These are phyloP conservation scores for Salix dunnii DNA, from an alignment of 345 rosid species.

Conservation along the genomic window DNA sequence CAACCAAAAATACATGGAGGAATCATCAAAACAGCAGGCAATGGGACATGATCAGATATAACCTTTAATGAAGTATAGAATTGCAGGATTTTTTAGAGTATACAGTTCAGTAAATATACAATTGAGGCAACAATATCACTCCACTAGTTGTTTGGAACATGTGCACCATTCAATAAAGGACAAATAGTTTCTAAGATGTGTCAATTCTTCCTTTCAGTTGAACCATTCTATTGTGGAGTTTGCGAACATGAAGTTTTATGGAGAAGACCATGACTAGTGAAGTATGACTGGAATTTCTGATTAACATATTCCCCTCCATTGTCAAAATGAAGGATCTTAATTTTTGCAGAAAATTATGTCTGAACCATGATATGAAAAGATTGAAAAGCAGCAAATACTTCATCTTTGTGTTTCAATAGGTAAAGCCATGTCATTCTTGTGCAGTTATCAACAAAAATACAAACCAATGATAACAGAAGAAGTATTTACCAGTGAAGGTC, in stretches of 20 bases:
- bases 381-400: not conserved
- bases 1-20: too few relatives aligned
- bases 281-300: not conserved
- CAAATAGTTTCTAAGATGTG: too few relatives aligned
- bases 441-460: constrained; percentile 5
- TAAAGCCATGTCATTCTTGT: constrained; percentile 13
- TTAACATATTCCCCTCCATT: not conserved
- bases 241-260: not conserved
- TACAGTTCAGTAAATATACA: too few relatives aligned
- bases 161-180: too few relatives aligned
- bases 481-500: not conserved
- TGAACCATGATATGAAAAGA: not conserved
- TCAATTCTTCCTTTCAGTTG: too few relatives aligned
- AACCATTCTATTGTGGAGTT: too few relatives aligned
- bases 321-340: not conserved
- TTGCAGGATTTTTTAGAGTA: too few relatives aligned
- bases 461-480: not conserved
- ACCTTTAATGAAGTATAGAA: too few relatives aligned
- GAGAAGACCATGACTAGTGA: not conserved
- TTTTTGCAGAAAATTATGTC: not conserved
- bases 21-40: too few relatives aligned
- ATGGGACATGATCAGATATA: too few relatives aligned
- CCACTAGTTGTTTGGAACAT: too few relatives aligned
- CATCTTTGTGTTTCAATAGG: not conserved
- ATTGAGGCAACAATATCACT: too few relatives aligned